Percentiles rank a stretch among this genome's conserved stretches.
Evolutionary conservation across 2,329 filamentous ascomycete species (phyloP).

Genomic region (Dothiorella sarmentorum): DNA sequence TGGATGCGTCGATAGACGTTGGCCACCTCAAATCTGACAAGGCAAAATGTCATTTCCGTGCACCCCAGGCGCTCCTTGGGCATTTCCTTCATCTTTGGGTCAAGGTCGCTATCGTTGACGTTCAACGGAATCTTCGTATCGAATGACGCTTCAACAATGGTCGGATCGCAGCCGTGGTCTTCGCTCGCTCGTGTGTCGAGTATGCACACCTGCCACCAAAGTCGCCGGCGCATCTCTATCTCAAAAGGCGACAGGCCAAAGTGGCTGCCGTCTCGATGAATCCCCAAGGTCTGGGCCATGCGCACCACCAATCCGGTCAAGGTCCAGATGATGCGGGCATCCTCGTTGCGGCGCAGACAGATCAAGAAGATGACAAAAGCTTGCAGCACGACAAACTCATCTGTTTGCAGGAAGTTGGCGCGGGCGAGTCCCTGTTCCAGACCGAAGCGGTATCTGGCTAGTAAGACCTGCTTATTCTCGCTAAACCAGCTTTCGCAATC

Average conservation of each 20-base stretch:
- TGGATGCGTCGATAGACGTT: slow-evolving; percentile 46
- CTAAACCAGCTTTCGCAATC: slow-evolving; percentile 50
- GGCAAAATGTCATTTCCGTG: slow-evolving; percentile 56
- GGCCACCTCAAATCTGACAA: slow-evolving; percentile 53
- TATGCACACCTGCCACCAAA: slow-evolving; percentile 60
- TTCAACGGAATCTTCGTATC: slow-evolving; percentile 60
- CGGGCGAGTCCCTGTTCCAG: slow-evolving; percentile 62
- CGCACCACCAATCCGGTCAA: slow-evolving; percentile 57
- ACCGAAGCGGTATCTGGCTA: slow-evolving; percentile 59
- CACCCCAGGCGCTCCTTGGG: slow-evolving; percentile 50
- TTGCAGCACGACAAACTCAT: slow-evolving; percentile 60
- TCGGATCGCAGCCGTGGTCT: slow-evolving; percentile 61
- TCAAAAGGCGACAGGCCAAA: slow-evolving; percentile 58
- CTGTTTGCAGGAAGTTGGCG: slow-evolving; percentile 60
- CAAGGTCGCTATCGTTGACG: slow-evolving; percentile 53
- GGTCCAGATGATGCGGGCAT: slow-evolving; percentile 55
- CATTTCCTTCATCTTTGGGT: slow-evolving; percentile 47
- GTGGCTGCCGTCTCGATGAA: slow-evolving; percentile 57
- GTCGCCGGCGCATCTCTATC: slow-evolving; percentile 56
- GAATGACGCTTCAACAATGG: slow-evolving; percentile 55
- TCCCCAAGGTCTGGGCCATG: slow-evolving; percentile 57
- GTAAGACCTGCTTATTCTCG: slow-evolving; percentile 48
- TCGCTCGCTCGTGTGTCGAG: slow-evolving; percentile 60
- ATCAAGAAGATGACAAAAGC: slow-evolving; percentile 61
- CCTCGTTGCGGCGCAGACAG: slow-evolving; percentile 50